Evolutionary conservation across 2,329 filamentous ascomycete genomes (phyloP), one percentile per base, ranked within the genome.

Genomic region (Aaosphaeria arxii): DNA sequence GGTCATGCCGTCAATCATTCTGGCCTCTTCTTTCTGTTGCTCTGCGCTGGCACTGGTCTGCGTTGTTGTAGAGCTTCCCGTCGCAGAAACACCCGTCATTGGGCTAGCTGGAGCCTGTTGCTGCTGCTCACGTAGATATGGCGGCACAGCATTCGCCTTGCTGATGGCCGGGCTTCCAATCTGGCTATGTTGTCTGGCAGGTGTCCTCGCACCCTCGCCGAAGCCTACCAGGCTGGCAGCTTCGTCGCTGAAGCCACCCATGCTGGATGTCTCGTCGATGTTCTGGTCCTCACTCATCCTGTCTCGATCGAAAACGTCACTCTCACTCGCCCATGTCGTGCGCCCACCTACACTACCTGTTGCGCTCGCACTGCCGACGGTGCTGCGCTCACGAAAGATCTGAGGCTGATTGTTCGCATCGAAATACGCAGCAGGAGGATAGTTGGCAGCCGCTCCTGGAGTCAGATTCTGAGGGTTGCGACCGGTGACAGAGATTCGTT

Each of bases 311-410:
- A 69, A 69, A 29, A 68, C 81, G 59, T 84, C 83, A 62, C 83
- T 86, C 31, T 81, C 79, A 53, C 78, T 82, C n/a, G 84, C 83
- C 85, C 84, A 87, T 2, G 84, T 86, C 3, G 80, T 83, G 49
- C 83, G 78, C 11, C 83, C 86, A 42, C 85, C 86, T 11, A 86
- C 77, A 57, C 87, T 91, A 48, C 87, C 88, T 0, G 91, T 96
- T 2, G 91, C 92, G 56, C 88, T 92, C 30, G 92, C 92, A 42
- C 87, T 89, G 49, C 92, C 92, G 28, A 96, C 91, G 0, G 92
- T 97, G 74, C 88, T 94, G 72, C 82, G 76, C 85, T 94, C 83
- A 80, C 75, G 71, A 52, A 89, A 73, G 75, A 92, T 52, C 75
- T 80, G 55, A 52, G 79, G 61, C 75, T 83, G 57, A 77, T 88